phyloP scores from a whole-genome alignment of 2,329 filamentous ascomycete genomes.

The Ophiocordyceps camponoti-saundersi region DNA sequence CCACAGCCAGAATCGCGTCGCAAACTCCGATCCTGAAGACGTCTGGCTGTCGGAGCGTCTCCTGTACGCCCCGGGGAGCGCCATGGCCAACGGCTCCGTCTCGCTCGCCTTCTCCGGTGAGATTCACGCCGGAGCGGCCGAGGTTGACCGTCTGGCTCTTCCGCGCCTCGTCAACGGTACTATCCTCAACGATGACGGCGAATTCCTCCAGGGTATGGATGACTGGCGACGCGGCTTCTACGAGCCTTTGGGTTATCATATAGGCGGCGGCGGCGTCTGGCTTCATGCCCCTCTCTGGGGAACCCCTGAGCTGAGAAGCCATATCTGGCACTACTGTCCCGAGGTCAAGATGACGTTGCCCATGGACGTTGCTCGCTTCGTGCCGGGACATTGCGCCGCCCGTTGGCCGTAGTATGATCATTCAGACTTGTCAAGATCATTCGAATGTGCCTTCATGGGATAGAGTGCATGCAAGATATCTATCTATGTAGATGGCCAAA shows the following conservation, averaged over 20 bases:
- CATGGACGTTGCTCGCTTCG: slow-evolving; percentile 34
- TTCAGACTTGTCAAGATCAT: no score
- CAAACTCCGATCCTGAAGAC: slow-evolving; percentile 32
- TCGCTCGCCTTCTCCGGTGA: slow-evolving; percentile 33
- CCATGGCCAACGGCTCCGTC: slow-evolving; percentile 33
- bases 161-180: slow-evolving; percentile 9
- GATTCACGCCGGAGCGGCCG: slow-evolving; percentile 18
- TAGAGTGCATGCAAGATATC: no score
- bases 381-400: slow-evolving; percentile 27
- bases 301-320: slow-evolving; percentile 24
- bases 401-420: slow-evolving; percentile 1
- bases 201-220: slow-evolving; percentile 24
- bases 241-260: slow-evolving; percentile 43
- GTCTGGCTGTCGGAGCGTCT: slow-evolving; percentile 37
- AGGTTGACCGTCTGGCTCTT: slow-evolving; percentile 5
- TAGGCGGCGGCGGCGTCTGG: slow-evolving; percentile 27
- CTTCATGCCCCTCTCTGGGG: slow-evolving; percentile 32
- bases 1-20: slow-evolving; percentile 24
- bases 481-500: no score
- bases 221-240: slow-evolving; percentile 34
- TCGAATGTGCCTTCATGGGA: no score
- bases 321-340: slow-evolving; percentile 40
- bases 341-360: slow-evolving; percentile 39
- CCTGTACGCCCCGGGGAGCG: slow-evolving; percentile 27
- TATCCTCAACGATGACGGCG: slow-evolving; percentile 5